Base-by-base conservation (phyloP, 495 filamentous ascomycete species). In the Hypomontagnella submonticulosa region DNA sequence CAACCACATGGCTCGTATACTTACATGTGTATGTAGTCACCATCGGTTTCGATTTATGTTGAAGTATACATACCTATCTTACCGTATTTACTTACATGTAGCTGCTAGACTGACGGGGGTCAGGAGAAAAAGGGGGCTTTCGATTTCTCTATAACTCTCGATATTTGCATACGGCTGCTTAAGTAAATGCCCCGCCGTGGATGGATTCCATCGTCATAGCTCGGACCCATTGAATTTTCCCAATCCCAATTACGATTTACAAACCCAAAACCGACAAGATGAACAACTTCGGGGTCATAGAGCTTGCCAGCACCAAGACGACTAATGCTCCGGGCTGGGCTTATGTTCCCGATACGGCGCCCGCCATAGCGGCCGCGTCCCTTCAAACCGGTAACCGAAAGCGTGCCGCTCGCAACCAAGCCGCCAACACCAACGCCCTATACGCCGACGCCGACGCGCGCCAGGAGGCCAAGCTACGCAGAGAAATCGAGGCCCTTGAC, bases 251-350 rank as follows among this genome's bases (percentile, higher is more conserved):
- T 40, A 13, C 15, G 4, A 43, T 51, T 43, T 6, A 13, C 4
- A 46, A 4, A 6, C 33, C 20, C 15, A 36, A 11, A 12, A 51
- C 48, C 42, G 30, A 33, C 34, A 56, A 44, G 27, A 83, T 84
- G 80, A 82, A 83, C 63, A 80, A 82, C 63, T 86, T 86, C 58
- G 84, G 84, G 51, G 83, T 97, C 68, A 88, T 94, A 74, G 86
- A 94, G 47, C 79, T 97, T 43, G 88, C 91, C 12, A 88, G 81
- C 72, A 83, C 88, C 3, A 85, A 85, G 40, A 85, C 86, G 15
- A 83, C 84, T 56, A 78, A 81, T 48, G 90, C 90, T 1, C 92
- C 93, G 0, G 93, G 93, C 61, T 97, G 90, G 87, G 90, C 91
- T 38, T 95, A 95, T 74, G 92, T 97, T 15, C 86, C 91, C 32